Base-by-base conservation (phyloP, 805 yeast species). In the Ogataea henricii region DNA sequence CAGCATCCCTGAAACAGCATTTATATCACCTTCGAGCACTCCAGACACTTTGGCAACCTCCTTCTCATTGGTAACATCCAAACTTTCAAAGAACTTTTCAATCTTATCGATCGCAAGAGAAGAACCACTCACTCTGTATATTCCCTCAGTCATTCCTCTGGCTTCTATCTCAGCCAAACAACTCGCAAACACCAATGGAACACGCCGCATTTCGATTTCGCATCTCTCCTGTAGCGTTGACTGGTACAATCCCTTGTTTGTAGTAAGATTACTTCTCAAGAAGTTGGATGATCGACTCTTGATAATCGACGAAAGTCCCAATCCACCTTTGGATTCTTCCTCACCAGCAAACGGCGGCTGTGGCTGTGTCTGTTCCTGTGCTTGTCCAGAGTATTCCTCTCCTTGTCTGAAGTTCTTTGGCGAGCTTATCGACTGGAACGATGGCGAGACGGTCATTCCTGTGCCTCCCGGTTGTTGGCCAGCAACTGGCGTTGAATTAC, bases 81-180 rank as follows among this genome's bases (percentile, higher is more conserved):
- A 46, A 8, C 59, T 52, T n/a, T 63, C 66, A 52, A 67, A 79
- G 58, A 52, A 62, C 46, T 49, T 51, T 43, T 69, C 73, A 16
- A 69, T 50, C 45, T 60, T 66, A 37, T 77, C 80, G 46, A 84
- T 77, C 41, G 86, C 85, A 7, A 89, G 77, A 52, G 83, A 77
- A 4, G 89, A 87, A 1, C 96, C 99, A 39, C 95, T 85, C 55
- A 91, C 85, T 55, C 99, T 75, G 69, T 94, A 94, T 29, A 94
- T 77, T 7, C 99, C 99, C 66, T 91, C 98, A 52, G 75, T 70
- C 55, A 91, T 66, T 4, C 96, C 96, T 48, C 89, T 73, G 6
- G 63, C 62, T 68, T 92, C 97, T 45, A 94, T 89, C 57, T 85
- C 94, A 20, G 73, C 71, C 5, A 90, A 68, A 67, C 97, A 89